Evolutionary conservation across 331 rosid species (phyloP).

Genomic region (Rhamnella rubrinervis): DNA sequence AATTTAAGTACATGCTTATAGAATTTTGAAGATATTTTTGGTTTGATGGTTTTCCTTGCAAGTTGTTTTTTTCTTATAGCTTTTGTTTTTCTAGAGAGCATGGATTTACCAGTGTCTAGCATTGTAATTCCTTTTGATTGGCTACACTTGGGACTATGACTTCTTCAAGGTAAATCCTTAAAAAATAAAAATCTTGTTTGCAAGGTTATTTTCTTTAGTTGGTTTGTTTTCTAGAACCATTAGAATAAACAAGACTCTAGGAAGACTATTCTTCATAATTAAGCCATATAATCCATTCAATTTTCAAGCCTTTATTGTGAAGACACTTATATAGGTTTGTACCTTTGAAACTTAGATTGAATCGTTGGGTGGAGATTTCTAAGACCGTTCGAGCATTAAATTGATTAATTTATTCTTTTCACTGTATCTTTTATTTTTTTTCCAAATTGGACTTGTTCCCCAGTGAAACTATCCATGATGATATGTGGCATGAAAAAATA

Average conservation of each 20-base stretch:
- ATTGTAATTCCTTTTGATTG: background rate
- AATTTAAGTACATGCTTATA: background rate
- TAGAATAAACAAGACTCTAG: too few relatives aligned
- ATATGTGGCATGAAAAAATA: too few relatives aligned
- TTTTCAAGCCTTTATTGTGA: too few relatives aligned
- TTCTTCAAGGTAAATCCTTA: background rate
- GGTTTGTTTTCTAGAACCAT: too few relatives aligned
- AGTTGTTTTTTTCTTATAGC: background rate
- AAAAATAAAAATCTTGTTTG: background rate
- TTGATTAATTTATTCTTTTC: background rate
- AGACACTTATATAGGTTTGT: background rate
- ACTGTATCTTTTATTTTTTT: too few relatives aligned
- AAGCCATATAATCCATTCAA: too few relatives aligned
- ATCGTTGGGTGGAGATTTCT: background rate
- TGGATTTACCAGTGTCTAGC: background rate
- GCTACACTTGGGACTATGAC: background rate
- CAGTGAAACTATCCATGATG: too few relatives aligned
- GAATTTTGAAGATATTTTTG: background rate
- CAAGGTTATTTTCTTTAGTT: too few relatives aligned
- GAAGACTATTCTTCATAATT: too few relatives aligned
- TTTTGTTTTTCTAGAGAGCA: background rate
- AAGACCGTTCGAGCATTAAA: too few relatives aligned
- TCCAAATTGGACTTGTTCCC: background rate
- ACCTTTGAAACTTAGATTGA: background rate
- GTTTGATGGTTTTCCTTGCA: background rate